Evolutionary conservation across 495 filamentous ascomycete genomes (phyloP).

Genomic region (Penicillium robsamsonii): DNA sequence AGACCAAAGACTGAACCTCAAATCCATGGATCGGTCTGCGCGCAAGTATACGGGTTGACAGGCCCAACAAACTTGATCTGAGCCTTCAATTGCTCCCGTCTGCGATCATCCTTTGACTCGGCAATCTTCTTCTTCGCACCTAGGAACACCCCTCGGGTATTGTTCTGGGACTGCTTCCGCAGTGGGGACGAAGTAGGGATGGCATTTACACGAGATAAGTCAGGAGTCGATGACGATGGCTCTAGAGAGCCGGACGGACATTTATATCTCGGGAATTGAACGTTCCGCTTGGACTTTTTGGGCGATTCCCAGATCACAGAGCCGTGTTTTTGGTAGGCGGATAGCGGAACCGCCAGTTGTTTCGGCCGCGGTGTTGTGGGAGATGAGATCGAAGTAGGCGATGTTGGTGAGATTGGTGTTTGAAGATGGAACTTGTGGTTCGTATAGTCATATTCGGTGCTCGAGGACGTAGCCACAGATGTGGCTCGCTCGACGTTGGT

Average conservation of each 20-base stretch:
- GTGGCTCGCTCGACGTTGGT: background rate
- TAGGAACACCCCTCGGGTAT: constrained; percentile 31
- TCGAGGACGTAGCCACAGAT: background rate
- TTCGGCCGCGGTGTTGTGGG: constrained; percentile 20
- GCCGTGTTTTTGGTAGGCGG: constrained; percentile 40
- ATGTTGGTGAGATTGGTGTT: constrained; percentile 15
- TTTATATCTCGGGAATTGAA: constrained; percentile 24
- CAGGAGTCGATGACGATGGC: background rate
- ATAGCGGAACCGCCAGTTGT: constrained; percentile 35
- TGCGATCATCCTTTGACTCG: constrained; percentile 33
- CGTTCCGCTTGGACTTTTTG: constrained; percentile 29
- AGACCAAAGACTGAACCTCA: constrained; percentile 13
- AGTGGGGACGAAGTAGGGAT: constrained; percentile 23
- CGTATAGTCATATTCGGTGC: constrained; percentile 9
- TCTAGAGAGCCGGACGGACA: background rate
- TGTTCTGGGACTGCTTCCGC: constrained; percentile 27
- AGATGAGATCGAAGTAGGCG: background rate
- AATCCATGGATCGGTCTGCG: constrained; percentile 36
- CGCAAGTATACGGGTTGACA: constrained; percentile 37
- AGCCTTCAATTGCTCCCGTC: constrained; percentile 41
- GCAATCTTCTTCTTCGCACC: constrained; percentile 35
- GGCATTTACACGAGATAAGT: constrained; percentile 10
- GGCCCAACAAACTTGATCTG: constrained; percentile 46
- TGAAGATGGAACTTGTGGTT: constrained; percentile 12
- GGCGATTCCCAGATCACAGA: constrained; percentile 38